A percentile compares a stretch with the other conserved stretches of the same genome.
Conservation (phyloP, 2,329 filamentous ascomycete genomes). For the Colletotrichum lupini region DNA sequence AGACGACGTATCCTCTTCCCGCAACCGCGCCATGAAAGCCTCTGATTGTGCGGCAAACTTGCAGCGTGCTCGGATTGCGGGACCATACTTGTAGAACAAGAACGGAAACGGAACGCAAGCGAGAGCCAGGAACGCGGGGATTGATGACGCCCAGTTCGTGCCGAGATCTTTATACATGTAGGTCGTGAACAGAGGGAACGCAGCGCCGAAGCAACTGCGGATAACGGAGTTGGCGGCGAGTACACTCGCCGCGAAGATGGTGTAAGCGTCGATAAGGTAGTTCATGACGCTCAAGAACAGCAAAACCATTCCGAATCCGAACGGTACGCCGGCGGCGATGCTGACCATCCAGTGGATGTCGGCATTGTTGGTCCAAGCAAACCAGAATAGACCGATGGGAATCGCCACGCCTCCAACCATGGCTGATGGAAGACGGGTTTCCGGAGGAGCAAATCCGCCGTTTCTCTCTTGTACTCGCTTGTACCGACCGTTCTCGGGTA, state of each 20-base stretch:
- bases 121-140: constrained; percentile 80
- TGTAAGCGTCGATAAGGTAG: constrained; percentile 67
- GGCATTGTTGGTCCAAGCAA: constrained; percentile 65
- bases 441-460: constrained; percentile 64
- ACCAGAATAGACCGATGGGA: constrained; percentile 67
- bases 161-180: constrained; percentile 69
- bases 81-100: constrained; percentile 79
- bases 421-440: constrained; percentile 64
- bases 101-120: constrained; percentile 80
- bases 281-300: constrained; percentile 66
- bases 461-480: constrained; percentile 47
- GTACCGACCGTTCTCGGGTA: constrained; percentile 58
- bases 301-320: constrained; percentile 54
- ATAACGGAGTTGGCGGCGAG: constrained; percentile 79
- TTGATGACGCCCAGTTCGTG: constrained; percentile 79
- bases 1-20: constrained; percentile 33
- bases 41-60: constrained; percentile 69
- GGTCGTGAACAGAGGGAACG: constrained; percentile 78
- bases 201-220: constrained; percentile 76
- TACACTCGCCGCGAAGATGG: constrained; percentile 81
- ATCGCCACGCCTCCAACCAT: constrained; percentile 65
- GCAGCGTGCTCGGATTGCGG: constrained; percentile 61
- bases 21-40: constrained; percentile 63
- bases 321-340: constrained; percentile 46
- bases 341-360: constrained; percentile 62